These are phyloP conservation scores for Albophoma yamanashiensis DNA, from an alignment of 2,329 filamentous ascomycete genomes.

Conservation along the genomic window DNA sequence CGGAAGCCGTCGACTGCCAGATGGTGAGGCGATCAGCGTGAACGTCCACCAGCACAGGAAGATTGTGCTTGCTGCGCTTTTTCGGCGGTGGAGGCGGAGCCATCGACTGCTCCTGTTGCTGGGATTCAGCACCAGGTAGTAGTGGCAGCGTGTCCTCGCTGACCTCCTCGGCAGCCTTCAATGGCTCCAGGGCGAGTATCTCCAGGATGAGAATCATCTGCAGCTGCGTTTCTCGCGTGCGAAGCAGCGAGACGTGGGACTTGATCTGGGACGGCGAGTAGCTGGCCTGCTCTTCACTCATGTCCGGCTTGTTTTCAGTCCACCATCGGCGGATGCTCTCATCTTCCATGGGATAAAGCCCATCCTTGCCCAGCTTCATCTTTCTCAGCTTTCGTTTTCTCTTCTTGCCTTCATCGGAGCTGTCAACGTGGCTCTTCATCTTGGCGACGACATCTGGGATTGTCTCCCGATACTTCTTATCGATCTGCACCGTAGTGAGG, in stretches of 20 bases:
- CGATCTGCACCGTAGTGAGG: conserved; percentile 55
- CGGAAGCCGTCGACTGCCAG: conserved; percentile 66
- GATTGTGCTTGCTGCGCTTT: conserved; percentile 52
- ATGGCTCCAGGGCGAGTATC: conserved; percentile 57
- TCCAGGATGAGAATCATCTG: conserved; percentile 75
- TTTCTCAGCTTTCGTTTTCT: conserved; percentile 50
- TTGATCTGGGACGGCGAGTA: conserved; percentile 43
- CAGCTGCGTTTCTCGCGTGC: conserved; percentile 67
- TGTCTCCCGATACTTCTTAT: conserved; percentile 71
- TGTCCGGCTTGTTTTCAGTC: conserved; percentile 42
- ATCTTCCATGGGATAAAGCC: conserved; percentile 58
- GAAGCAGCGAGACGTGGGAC: conserved; percentile 52
- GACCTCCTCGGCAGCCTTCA: conserved; percentile 28
- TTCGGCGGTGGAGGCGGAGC: conserved; percentile 24
- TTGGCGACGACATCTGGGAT: conserved; percentile 50
- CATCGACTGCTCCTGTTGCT: conserved; percentile 14
- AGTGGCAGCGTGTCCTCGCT: conserved; percentile 37
- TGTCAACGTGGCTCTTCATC: conserved; percentile 45
- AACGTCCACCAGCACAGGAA: conserved; percentile 57
- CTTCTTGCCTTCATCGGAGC: conserved; percentile 34
- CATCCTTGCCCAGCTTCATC: conserved; percentile 56
- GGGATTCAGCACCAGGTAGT: conserved; percentile 24
- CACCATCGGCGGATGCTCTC: conserved; percentile 61
- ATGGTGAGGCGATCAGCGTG: conserved; percentile 72
- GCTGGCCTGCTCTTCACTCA: conserved; percentile 35